These are phyloP conservation scores for Rhodamnia argentea DNA, from an alignment of 345 rosid genomes.

Conservation along the genomic window DNA sequence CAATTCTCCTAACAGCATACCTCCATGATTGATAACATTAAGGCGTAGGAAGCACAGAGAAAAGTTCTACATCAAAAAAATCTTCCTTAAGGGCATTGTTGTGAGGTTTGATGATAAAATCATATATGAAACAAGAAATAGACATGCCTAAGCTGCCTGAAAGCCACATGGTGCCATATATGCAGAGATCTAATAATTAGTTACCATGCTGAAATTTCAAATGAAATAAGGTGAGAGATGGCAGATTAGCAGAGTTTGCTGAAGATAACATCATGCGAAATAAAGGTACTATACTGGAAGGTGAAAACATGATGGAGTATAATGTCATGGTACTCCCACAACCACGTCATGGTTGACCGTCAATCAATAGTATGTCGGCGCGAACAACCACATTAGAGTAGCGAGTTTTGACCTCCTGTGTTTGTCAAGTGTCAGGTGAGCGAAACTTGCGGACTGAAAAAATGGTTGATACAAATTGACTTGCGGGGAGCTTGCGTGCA, in stretches of 20 bases:
- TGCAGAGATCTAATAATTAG: not conserved
- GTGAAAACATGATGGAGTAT: not conserved
- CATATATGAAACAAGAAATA: not conserved
- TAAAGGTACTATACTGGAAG: not conserved
- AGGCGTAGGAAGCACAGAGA: not conserved
- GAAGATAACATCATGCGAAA: not conserved
- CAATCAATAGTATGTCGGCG: conserved; percentile 82
- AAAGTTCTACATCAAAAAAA: not conserved
- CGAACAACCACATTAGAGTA: conserved; percentile 82
- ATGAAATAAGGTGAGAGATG: not conserved
- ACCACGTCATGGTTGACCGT: conserved; percentile 86
- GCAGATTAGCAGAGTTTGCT: not conserved
- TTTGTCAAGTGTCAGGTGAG: not conserved
- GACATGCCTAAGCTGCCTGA: not conserved
- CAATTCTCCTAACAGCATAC: not conserved
- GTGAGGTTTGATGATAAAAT: not conserved
- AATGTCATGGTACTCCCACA: conserved; percentile 38
- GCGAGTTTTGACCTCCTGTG: not conserved
- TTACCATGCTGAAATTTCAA: not conserved
- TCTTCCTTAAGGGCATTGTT: not conserved
- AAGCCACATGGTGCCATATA: not conserved
- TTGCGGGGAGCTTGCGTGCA: conserved; percentile 73
- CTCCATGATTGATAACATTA: not conserved
- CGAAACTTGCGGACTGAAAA: not conserved
- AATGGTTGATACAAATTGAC: conserved; percentile 2